Evolutionary conservation across 2,329 filamentous ascomycete species (phyloP).

Genomic region (Aspergillus hortae): DNA sequence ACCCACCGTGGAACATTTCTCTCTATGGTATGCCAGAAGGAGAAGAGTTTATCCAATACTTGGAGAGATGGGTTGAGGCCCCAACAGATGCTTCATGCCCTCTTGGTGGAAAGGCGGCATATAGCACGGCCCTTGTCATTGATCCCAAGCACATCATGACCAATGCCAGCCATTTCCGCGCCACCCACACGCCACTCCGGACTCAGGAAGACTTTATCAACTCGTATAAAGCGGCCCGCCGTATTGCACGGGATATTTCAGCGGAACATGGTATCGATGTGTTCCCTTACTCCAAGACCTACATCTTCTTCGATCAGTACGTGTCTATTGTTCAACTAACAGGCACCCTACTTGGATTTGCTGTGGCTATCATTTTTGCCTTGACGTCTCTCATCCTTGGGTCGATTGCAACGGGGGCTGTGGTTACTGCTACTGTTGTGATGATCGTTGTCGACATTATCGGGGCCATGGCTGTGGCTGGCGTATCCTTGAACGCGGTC

Average conservation of each 20-base stretch:
- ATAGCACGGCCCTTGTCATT: slow-evolving; percentile 78
- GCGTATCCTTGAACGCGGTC: slow-evolving; percentile 90
- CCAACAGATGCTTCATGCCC: slow-evolving; percentile 83
- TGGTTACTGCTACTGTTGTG: slow-evolving; percentile 80
- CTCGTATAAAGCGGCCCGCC: slow-evolving; percentile 82
- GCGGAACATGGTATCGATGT: slow-evolving; percentile 71
- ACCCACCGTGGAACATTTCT: slow-evolving; percentile 84
- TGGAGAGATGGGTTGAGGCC: slow-evolving; percentile 74
- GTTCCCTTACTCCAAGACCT: slow-evolving; percentile 96
- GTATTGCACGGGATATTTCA: slow-evolving; percentile 75
- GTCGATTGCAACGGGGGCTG: slow-evolving; percentile 72
- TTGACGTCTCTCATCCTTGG: slow-evolving; percentile 79
- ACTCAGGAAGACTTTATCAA: slow-evolving; percentile 91
- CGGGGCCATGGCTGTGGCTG: slow-evolving; percentile 85
- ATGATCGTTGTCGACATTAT: slow-evolving; percentile 96
- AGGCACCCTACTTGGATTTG: slow-evolving; percentile 73
- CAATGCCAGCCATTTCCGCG: slow-evolving; percentile 85
- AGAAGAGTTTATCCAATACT: slow-evolving; percentile 83
- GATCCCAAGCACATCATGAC: slow-evolving; percentile 65
- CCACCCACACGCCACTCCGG: slow-evolving; percentile 78
- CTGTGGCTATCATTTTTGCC: slow-evolving; percentile 78
- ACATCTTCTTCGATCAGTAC: slow-evolving; percentile 99
- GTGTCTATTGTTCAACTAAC: slow-evolving; percentile 78
- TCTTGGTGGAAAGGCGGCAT: slow-evolving; percentile 81
- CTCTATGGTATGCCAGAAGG: slow-evolving; percentile 89